These are phyloP conservation scores for Yamadazyma kitorensis DNA, from an alignment of 805 yeast species.

Conservation along the genomic window DNA sequence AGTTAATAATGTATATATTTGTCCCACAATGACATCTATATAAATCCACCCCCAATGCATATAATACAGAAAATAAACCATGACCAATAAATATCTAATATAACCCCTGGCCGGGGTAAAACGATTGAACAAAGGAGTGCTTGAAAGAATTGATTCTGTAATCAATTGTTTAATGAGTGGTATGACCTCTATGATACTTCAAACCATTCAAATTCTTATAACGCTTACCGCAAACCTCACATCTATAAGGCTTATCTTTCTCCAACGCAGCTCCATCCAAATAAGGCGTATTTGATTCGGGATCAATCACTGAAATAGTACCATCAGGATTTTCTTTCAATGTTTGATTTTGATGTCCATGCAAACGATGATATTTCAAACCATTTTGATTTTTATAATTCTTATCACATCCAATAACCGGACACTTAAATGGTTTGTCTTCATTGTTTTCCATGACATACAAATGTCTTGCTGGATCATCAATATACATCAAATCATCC, in stretches of 20 bases:
- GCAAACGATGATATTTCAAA: slow-evolving; percentile 88
- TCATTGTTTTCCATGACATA: slow-evolving; percentile 91
- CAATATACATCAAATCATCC: slow-evolving; percentile 78
- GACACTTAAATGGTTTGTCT: slow-evolving; percentile 94
- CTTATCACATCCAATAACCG: slow-evolving; percentile 97
- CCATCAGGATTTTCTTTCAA: slow-evolving; percentile 91
- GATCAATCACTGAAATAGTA: slow-evolving; percentile 87
- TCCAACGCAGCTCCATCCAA: slow-evolving; percentile 94
- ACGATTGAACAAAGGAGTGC: neutral
- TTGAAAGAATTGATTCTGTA: neutral
- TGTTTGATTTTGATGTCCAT: slow-evolving; percentile 96
- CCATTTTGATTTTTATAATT: slow-evolving; percentile 98
- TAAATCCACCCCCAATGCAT: slow-evolving; percentile 8
- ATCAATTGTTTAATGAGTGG: slow-evolving; percentile 66
- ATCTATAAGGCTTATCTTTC: slow-evolving; percentile 96
- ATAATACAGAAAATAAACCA: slow-evolving; percentile 9
- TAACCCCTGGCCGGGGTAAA: neutral
- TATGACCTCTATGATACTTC: slow-evolving; percentile 95
- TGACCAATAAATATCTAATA: neutral
- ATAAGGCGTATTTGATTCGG: slow-evolving; percentile 82
- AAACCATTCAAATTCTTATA: slow-evolving; percentile 95
- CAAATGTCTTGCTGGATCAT: slow-evolving; percentile 93
- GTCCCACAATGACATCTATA: no score
- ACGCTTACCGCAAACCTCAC: slow-evolving; percentile 97
- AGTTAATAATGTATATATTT: no score